Percentiles rank a stretch among this genome's conserved stretches.
These are phyloP conservation scores for Seminavis robusta DNA, from an alignment of 108 stramenopile species.

Conservation along the genomic window DNA sequence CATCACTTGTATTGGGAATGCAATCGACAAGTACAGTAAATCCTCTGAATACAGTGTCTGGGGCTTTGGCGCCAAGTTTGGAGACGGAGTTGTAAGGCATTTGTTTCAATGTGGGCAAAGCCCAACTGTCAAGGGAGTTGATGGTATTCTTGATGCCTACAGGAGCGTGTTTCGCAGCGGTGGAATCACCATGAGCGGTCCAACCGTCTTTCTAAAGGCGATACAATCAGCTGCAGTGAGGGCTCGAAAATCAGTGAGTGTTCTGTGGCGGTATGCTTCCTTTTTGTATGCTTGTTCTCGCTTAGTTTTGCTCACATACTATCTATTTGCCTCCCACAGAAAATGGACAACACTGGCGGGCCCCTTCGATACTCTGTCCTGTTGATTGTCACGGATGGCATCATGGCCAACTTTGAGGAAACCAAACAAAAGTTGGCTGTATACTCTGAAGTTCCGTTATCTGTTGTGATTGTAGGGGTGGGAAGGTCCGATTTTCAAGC, in stretches of 20 bases:
- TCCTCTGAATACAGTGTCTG: conserved; percentile 43
- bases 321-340: no score
- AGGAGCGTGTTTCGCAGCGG: conserved; percentile 42
- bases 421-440: conserved; percentile 38
- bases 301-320: neutral
- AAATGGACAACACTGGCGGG: neutral
- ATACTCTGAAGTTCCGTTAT: conserved; percentile 36
- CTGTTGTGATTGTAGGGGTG: conserved; percentile 65
- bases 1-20: conserved; percentile 48
- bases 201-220: conserved; percentile 53
- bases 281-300: neutral
- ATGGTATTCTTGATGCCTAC: conserved; percentile 67
- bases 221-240: conserved; percentile 31
- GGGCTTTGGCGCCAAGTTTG: conserved; percentile 85
- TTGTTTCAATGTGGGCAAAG: conserved; percentile 53
- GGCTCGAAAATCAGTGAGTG: conserved; percentile 7
- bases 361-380: conserved; percentile 34
- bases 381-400: conserved; percentile 82
- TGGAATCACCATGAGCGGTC: conserved; percentile 70
- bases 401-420: conserved; percentile 50
- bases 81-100: conserved; percentile 46
- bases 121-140: conserved; percentile 36
- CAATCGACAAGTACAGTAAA: conserved; percentile 42
- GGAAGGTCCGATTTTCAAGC: conserved; percentile 41
- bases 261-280: neutral